A percentile compares a stretch with the other conserved stretches of the same genome.
Conservation (phyloP, 176 grass and related monocot genomes). For the Cocos nucifera region DNA sequence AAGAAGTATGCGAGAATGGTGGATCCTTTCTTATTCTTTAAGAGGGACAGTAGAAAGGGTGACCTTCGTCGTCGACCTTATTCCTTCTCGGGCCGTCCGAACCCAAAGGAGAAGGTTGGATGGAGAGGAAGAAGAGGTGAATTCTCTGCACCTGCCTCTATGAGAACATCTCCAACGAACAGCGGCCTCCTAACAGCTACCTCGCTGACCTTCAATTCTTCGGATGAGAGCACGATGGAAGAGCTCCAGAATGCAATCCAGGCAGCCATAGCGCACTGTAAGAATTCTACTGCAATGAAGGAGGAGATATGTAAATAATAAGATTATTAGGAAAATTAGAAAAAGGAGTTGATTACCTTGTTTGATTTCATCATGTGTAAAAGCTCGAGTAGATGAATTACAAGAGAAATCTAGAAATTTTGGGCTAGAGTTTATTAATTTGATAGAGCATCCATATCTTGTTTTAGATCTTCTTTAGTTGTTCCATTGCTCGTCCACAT, state of each 20-base stretch:
- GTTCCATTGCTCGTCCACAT: too few species aligned
- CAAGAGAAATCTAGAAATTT: too few species aligned
- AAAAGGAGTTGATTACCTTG: too few species aligned
- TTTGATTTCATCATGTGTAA: too few species aligned
- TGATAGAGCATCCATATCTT: too few species aligned
- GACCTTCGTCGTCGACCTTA: conserved; percentile 47
- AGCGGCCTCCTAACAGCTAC: conserved; percentile 78
- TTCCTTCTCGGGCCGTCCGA: conserved; percentile 50
- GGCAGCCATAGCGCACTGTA: conserved; percentile 96
- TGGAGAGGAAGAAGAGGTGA: conserved; percentile 27
- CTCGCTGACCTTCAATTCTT: conserved; percentile 58
- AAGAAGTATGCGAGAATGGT: conserved; percentile 72
- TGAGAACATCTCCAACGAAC: conserved; percentile 59
- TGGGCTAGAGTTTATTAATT: too few species aligned
- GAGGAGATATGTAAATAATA: conserved; percentile 26
- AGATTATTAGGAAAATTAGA: not conserved
- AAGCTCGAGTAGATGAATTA: too few species aligned
- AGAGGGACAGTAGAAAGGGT: conserved; percentile 27
- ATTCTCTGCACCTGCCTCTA: conserved; percentile 76
- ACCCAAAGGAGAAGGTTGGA: conserved; percentile 18
- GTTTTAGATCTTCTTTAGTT: too few species aligned
- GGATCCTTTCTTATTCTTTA: conserved; percentile 52
- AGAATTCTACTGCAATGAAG: conserved; percentile 52
- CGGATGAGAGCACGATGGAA: conserved; percentile 91
- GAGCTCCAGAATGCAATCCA: conserved; percentile 91